A percentile compares a stretch with the other conserved stretches of the same genome.
These are phyloP conservation scores for Ceratocystis destructans DNA, from an alignment of 2,329 filamentous ascomycete species.

Conservation along the genomic window DNA sequence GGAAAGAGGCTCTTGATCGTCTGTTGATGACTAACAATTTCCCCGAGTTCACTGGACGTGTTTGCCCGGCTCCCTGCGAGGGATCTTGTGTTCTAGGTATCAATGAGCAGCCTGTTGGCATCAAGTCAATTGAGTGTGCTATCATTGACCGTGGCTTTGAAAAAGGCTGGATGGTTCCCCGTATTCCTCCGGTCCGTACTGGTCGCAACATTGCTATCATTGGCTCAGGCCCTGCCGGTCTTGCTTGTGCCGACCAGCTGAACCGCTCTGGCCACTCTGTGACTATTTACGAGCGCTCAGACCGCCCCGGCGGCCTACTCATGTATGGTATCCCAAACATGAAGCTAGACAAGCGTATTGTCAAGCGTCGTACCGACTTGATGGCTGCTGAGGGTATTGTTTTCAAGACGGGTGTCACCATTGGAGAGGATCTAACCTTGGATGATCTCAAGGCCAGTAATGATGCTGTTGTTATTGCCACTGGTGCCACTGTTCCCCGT, in stretches of 20 bases:
- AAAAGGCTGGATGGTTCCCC: conserved; percentile 93
- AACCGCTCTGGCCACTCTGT: conserved; percentile 83
- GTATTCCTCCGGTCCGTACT: conserved; percentile 62
- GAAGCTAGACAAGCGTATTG: conserved; percentile 97
- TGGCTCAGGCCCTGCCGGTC: conserved; percentile 81
- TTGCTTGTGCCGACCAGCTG: conserved; percentile 82
- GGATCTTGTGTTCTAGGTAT: conserved; percentile 93
- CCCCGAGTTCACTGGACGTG: conserved; percentile 92
- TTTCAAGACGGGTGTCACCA: conserved; percentile 63
- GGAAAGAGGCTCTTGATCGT: conserved; percentile 82
- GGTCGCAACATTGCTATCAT: conserved; percentile 83
- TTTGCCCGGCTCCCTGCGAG: conserved; percentile 92
- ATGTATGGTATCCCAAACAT: conserved; percentile 99
- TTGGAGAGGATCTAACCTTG: conserved; percentile 64
- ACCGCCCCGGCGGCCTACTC: conserved; percentile 77
- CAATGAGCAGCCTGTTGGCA: conserved; percentile 91
- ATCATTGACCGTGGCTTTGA: conserved; percentile 97
- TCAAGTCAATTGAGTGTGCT: conserved; percentile 96
- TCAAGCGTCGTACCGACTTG: conserved; percentile 89
- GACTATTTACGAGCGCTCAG: conserved; percentile 84
- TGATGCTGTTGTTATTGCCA: conserved; percentile 80
- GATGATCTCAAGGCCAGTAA: conserved; percentile 58
- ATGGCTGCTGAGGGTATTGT: conserved; percentile 79
- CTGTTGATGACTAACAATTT: conserved; percentile 97
- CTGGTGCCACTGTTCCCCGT: conserved; percentile 82